phyloP scores from a whole-genome alignment of 208 protist genomes.

The Wallacemonas sp. region DNA sequence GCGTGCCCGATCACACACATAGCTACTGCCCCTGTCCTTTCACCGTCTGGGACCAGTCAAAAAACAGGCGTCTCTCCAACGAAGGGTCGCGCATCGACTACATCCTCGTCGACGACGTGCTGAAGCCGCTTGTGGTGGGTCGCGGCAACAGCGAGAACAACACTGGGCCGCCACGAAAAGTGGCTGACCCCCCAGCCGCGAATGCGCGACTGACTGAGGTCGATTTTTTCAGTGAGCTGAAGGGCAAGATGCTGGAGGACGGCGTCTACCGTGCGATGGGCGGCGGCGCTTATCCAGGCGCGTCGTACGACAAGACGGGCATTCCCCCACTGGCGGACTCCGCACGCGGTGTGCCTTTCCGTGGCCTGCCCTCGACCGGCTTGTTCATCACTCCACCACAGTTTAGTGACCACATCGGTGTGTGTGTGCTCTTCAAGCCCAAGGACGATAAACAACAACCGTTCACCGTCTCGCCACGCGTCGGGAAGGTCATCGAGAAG shows the following conservation, averaged over 20 bases:
- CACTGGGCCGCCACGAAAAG: constrained; percentile 9
- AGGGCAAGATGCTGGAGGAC: constrained; percentile 29
- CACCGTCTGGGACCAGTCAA: constrained; percentile 91
- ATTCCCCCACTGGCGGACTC: constrained; percentile 44
- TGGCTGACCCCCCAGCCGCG: neutral
- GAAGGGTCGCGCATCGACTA: constrained; percentile 90
- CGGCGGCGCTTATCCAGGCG: constrained; percentile 54
- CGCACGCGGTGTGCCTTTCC: constrained; percentile 42
- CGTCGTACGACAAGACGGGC: constrained; percentile 71
- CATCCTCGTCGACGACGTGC: constrained; percentile 74
- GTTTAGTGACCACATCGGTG: constrained; percentile 89
- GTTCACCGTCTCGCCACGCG: constrained; percentile 24
- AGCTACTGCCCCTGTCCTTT: constrained; percentile 71
- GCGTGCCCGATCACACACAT: neutral
- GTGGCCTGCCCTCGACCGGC: constrained; percentile 70
- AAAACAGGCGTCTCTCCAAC: constrained; percentile 81
- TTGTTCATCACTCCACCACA: constrained; percentile 88
- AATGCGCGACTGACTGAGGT: too few relatives aligned
- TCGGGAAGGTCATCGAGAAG: constrained; percentile 44
- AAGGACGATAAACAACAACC: neutral
- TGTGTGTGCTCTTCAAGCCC: constrained; percentile 48
- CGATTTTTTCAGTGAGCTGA: constrained; percentile 65
- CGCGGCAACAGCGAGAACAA: constrained; percentile 69
- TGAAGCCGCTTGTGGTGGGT: constrained; percentile 42
- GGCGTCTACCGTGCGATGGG: constrained; percentile 57